Base-by-base conservation (phyloP, 2,329 filamentous ascomycete species). In the Monosporascus sp. region DNA sequence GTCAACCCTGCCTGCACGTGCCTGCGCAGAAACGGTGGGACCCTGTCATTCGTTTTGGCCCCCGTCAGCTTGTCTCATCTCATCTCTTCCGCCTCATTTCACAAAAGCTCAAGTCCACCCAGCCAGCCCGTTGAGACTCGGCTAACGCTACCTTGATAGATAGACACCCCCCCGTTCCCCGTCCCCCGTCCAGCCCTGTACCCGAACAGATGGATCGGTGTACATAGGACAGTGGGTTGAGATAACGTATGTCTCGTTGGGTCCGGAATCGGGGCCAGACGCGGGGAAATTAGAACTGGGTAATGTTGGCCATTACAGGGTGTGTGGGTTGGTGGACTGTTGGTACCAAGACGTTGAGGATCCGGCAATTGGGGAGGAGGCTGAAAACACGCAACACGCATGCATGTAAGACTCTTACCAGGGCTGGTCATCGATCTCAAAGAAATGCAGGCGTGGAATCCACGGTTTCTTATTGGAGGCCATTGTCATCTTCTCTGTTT, bases 401-500 rank as follows among this genome's bases (percentile, higher is more conserved):
- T 46, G 43, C 43, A 17, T 19, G 14, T 46, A 17, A 27, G 24
- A 17, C 7, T 46, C 43, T 53, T 72, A 87, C 85, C 85, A 88
- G 52, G 78, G 60, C 68, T 86, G 82, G 63, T 88, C 85, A 59
- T 84, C 79, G 57, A 88, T 84, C 73, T 88, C 85, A 58, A 84
- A 84, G 60, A 87, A 77, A 65, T 87, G 82, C 68, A 85, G 72
- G 8, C 82, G 78, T 7, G 80, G 82, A 52, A 82, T 67, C 40
- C 78, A 70, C 48, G 80, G 75, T 43, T 76, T 71, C 74, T 79
- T 80, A 48, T 54, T 60, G 22, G 48, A 26, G 19, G 59, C 51
- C 63, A 65, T 63, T 46, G 20, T 57, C 41, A 49, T 41, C 38
- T 17, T 7, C 5, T n/a, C 20, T 50, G n/a, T 50, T 52, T 37